These are phyloP conservation scores for Solanum clarkiae DNA, from an alignment of 257 asterid species.

Conservation along the genomic window DNA sequence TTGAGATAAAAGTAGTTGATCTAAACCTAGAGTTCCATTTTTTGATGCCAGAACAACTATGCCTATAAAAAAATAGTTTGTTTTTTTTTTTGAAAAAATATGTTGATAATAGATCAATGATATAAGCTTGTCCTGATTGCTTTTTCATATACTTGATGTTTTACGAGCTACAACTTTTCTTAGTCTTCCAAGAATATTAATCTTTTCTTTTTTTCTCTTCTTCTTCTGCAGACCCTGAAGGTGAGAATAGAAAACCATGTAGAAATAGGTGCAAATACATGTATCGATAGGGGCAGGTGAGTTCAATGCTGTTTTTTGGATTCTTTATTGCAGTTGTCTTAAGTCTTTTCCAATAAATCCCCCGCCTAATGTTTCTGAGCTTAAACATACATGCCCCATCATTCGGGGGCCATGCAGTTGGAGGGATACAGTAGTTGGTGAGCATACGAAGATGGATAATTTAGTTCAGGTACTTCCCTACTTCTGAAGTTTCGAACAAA, in stretches of 20 bases:
- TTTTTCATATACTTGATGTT: not conserved
- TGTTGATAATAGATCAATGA: not conserved
- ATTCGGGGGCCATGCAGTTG: slow-evolving; percentile 40
- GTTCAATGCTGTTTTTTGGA: not conserved
- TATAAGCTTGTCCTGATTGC: not conserved
- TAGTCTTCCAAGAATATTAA: not conserved
- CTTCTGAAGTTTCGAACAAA: not conserved
- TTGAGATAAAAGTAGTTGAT: not conserved
- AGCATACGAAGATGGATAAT: slow-evolving; percentile 82
- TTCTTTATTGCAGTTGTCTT: not conserved
- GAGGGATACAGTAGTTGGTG: slow-evolving; percentile 84
- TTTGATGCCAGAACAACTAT: not conserved
- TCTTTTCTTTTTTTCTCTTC: not conserved
- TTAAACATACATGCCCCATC: not conserved
- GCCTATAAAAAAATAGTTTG: not conserved
- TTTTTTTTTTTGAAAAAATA: not conserved
- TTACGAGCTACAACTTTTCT: not conserved
- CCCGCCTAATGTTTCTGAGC: not conserved
- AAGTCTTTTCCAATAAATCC: not conserved
- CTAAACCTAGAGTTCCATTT: not conserved
- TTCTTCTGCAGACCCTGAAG: slow-evolving; percentile 36
- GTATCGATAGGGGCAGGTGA: slow-evolving; percentile 96
- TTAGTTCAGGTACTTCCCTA: slow-evolving; percentile 63
- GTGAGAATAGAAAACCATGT: slow-evolving; percentile 71
- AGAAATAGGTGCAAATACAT: slow-evolving; percentile 86